phyloP scores from a whole-genome alignment of 768 basidiomycete genomes.

The Sarcomyxa edulis region DNA sequence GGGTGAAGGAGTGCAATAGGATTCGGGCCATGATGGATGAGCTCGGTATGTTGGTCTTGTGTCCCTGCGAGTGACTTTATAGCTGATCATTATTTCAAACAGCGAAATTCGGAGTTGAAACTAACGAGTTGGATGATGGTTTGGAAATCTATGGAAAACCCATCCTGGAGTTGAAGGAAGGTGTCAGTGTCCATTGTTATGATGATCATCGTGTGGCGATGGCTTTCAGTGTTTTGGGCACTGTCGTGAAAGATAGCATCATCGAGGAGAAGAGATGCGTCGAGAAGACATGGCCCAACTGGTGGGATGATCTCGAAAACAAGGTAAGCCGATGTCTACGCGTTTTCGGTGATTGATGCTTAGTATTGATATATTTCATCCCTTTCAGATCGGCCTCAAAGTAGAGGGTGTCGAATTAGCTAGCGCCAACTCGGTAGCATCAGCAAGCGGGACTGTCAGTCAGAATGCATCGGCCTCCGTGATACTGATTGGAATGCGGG shows the following conservation, averaged over 20 bases:
- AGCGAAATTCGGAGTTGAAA: conserved; percentile 95
- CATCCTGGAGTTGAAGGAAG: conserved; percentile 52
- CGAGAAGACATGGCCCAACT: conserved; percentile 99
- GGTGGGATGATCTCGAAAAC: conserved; percentile 98
- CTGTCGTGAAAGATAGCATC: conserved; percentile 66
- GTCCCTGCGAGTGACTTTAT: neutral
- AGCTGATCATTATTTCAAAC: neutral
- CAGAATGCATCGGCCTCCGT: conserved; percentile 48
- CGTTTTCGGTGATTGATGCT: no score
- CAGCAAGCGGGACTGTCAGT: conserved; percentile 33
- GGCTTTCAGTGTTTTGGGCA: conserved; percentile 90
- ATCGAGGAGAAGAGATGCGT: conserved; percentile 97
- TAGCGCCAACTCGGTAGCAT: conserved; percentile 30
- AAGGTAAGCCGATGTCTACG: conserved; percentile 49
- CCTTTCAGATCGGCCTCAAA: conserved; percentile 74
- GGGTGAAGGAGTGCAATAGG: conserved; percentile 97
- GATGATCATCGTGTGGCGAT: conserved; percentile 99
- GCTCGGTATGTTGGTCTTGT: conserved; percentile 64
- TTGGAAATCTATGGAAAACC: conserved; percentile 84
- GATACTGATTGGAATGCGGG: conserved; percentile 92
- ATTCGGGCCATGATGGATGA: conserved; percentile 97
- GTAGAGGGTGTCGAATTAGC: conserved; percentile 82
- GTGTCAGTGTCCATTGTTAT: conserved; percentile 89
- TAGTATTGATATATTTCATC: conserved; percentile 5
- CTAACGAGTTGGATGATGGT: conserved; percentile 89